A percentile compares a stretch with the other conserved stretches of the same genome.
These are phyloP conservation scores for Royoungia palumana DNA, from an alignment of 768 basidiomycete genomes.

Conservation along the genomic window DNA sequence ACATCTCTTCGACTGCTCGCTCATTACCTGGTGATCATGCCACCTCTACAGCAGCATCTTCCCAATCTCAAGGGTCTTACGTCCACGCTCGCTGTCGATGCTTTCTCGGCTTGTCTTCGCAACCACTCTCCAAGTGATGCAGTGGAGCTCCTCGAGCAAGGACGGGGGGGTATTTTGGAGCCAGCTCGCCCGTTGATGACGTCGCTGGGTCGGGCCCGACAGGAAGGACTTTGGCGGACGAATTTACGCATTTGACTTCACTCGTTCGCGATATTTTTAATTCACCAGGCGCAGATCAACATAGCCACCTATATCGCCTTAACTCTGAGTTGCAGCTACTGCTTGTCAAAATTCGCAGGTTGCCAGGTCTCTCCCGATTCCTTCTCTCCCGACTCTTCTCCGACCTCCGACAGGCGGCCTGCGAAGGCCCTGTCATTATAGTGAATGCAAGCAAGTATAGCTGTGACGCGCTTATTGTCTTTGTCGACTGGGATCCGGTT, in stretches of 20 bases:
- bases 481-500: no score
- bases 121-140: neutral
- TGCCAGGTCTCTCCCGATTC: constrained; percentile 13
- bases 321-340: neutral
- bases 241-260: neutral
- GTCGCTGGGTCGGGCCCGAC: neutral
- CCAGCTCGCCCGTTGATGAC: constrained; percentile 9
- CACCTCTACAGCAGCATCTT: neutral
- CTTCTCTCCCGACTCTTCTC: constrained; percentile 8
- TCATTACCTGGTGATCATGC: neutral
- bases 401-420: constrained; percentile 3
- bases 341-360: neutral
- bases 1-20: neutral
- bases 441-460: neutral
- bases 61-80: no score
- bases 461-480: no score
- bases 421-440: constrained; percentile 2
- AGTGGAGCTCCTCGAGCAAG: constrained; percentile 32
- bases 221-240: neutral
- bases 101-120: no score
- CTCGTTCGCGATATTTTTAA: neutral
- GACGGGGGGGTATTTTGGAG: constrained; percentile 20
- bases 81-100: no score
- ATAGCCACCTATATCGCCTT: neutral
- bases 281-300: neutral